Evolutionary conservation across 805 yeast species (phyloP).

Genomic region (Kuraishia cidri): DNA sequence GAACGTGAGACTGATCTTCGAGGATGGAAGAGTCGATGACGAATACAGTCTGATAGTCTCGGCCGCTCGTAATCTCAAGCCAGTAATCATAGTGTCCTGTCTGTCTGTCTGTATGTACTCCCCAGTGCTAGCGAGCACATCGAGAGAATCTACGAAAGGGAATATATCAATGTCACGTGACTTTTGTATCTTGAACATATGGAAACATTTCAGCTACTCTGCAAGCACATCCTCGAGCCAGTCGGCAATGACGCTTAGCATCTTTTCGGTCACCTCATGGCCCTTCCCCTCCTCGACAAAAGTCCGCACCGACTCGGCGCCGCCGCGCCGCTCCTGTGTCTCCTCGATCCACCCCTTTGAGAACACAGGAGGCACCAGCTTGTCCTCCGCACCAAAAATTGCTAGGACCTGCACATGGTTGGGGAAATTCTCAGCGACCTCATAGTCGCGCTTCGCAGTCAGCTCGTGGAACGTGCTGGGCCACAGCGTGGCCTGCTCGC

Average conservation of each 20-base stretch:
- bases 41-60: background rate
- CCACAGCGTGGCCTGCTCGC: slow-evolving; percentile 1
- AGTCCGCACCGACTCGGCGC: slow-evolving; percentile 4
- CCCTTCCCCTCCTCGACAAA: slow-evolving; percentile 3
- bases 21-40: background rate
- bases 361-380: slow-evolving; percentile 5
- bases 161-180: too few species aligned
- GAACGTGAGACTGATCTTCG: slow-evolving; percentile 32
- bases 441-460: slow-evolving; percentile 5
- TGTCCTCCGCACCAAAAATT: slow-evolving; percentile 6
- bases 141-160: too few species aligned
- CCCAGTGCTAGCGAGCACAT: too few species aligned
- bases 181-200: too few species aligned
- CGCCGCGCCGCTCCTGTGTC: slow-evolving; percentile 4
- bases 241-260: slow-evolving; percentile 4
- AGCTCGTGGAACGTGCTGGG: slow-evolving; percentile 7
- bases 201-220: too few species aligned
- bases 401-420: slow-evolving; percentile 8
- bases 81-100: too few species aligned
- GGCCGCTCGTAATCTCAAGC: too few species aligned
- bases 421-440: slow-evolving; percentile 8
- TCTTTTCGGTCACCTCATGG: slow-evolving; percentile 5
- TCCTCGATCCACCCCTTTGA: slow-evolving; percentile 6
- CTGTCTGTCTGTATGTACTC: too few species aligned
- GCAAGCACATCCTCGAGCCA: slow-evolving; percentile 2